Evolutionary conservation across 2,329 filamentous ascomycete genomes (phyloP).

Genomic region (Diaporthe ilicicola): DNA sequence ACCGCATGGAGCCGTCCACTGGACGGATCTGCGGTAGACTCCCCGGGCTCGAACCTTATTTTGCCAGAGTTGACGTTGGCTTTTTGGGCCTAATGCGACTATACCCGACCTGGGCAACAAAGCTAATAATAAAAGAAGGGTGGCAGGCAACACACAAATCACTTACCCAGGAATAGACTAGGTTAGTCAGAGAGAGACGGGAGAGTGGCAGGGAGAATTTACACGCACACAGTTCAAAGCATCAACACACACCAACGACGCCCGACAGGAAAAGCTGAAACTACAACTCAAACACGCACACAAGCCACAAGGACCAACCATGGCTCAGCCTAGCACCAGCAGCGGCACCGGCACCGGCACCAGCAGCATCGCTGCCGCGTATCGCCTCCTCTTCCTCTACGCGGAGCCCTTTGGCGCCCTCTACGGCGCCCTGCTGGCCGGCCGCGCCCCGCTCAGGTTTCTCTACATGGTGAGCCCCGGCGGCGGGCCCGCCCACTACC

Average conservation of each 20-base stretch:
- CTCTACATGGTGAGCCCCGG: constrained; percentile 29
- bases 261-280: neutral
- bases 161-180: neutral
- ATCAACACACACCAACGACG: neutral
- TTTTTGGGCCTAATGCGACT: neutral
- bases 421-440: constrained; percentile 35
- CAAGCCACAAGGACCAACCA: neutral
- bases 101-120: neutral
- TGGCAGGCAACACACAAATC: neutral
- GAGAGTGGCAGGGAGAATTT: neutral
- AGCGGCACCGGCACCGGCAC: too few relatives aligned
- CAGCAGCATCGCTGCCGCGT: constrained; percentile 20
- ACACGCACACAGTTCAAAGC: neutral
- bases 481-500: constrained; percentile 32
- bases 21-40: neutral
- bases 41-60: neutral
- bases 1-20: neutral
- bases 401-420: constrained; percentile 32
- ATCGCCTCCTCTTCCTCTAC: constrained; percentile 32
- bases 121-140: too few relatives aligned
- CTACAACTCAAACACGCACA: neutral
- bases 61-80: neutral
- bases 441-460: constrained; percentile 29
- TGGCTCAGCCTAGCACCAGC: neutral
- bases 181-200: neutral